Conservation (phyloP, 495 filamentous ascomycete genomes). For the Penicillium verhagenii region DNA sequence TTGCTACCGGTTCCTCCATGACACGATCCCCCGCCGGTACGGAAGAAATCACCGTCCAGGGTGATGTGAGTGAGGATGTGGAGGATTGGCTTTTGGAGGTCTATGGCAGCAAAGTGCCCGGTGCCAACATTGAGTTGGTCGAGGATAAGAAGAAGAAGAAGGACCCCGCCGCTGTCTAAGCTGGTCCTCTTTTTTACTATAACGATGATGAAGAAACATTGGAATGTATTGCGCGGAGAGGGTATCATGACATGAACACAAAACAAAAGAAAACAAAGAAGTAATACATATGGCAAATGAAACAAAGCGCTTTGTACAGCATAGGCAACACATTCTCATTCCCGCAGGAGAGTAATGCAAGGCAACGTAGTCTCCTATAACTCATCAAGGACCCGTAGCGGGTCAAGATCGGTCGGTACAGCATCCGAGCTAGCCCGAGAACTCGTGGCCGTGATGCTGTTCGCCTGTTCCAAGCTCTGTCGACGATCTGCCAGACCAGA, state of each 20-base stretch:
- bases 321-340: background rate
- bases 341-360: background rate
- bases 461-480: slow-evolving; percentile 13
- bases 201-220: slow-evolving; percentile 4
- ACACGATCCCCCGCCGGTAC: slow-evolving; percentile 82
- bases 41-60: slow-evolving; percentile 97
- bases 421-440: background rate
- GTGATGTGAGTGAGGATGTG: slow-evolving; percentile 93
- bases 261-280: slow-evolving; percentile 9
- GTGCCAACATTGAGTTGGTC: slow-evolving; percentile 90
- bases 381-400: slow-evolving; percentile 35
- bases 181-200: background rate
- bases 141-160: slow-evolving; percentile 88
- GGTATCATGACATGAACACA: slow-evolving; percentile 31
- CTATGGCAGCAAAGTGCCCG: slow-evolving; percentile 76
- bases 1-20: slow-evolving; percentile 90
- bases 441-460: background rate
- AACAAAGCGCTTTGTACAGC: background rate
- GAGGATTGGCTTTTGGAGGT: slow-evolving; percentile 85
- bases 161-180: slow-evolving; percentile 5
- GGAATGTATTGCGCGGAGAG: slow-evolving; percentile 8
- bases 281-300: background rate
- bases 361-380: slow-evolving; percentile 17
- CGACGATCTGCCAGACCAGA: slow-evolving; percentile 21
- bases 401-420: slow-evolving; percentile 24